Evolutionary conservation across 2,329 filamentous ascomycete species (phyloP).

Genomic region (Cordyceps tenuipes): DNA sequence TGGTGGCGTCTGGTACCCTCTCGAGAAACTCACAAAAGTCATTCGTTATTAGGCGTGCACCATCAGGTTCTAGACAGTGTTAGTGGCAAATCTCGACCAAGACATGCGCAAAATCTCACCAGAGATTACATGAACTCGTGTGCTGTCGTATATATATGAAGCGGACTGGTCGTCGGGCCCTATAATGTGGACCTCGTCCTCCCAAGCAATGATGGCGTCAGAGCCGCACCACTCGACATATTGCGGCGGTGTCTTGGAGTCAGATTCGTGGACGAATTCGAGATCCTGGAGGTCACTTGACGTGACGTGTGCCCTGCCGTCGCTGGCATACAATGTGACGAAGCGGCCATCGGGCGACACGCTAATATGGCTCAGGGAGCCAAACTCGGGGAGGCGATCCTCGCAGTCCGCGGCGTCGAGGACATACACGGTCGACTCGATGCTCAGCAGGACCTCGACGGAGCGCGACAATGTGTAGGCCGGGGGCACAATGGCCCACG

Average conservation of each 20-base stretch:
- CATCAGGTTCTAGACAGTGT: conserved; percentile 54
- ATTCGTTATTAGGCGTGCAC: conserved; percentile 83
- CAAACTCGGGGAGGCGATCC: conserved; percentile 82
- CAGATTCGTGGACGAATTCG: conserved; percentile 84
- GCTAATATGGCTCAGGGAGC: conserved; percentile 82
- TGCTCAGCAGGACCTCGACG: conserved; percentile 83
- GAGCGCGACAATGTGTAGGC: conserved; percentile 83
- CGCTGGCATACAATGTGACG: conserved; percentile 76
- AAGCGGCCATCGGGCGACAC: conserved; percentile 88
- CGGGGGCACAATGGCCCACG: conserved; percentile 85
- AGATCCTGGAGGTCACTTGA: conserved; percentile 92
- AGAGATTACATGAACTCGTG: conserved; percentile 78
- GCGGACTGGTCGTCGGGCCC: conserved; percentile 71
- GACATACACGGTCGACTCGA: conserved; percentile 75
- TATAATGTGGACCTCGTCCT: conserved; percentile 92
- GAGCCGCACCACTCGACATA: conserved; percentile 95
- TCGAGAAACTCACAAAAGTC: conserved; percentile 97
- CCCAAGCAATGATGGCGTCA: conserved; percentile 92
- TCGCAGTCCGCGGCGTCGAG: conserved; percentile 85
- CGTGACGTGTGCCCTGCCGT: conserved; percentile 84
- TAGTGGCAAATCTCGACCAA: conserved; percentile 11
- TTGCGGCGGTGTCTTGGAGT: conserved; percentile 74
- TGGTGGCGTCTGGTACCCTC: conserved; percentile 76
- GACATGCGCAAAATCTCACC: conserved; percentile 35
- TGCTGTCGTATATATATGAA: conserved; percentile 82